Evolutionary conservation across 129 eudicot genomes (phyloP), one percentile per base, ranked within the genome.

Genomic region (Ambrosia trifida): DNA sequence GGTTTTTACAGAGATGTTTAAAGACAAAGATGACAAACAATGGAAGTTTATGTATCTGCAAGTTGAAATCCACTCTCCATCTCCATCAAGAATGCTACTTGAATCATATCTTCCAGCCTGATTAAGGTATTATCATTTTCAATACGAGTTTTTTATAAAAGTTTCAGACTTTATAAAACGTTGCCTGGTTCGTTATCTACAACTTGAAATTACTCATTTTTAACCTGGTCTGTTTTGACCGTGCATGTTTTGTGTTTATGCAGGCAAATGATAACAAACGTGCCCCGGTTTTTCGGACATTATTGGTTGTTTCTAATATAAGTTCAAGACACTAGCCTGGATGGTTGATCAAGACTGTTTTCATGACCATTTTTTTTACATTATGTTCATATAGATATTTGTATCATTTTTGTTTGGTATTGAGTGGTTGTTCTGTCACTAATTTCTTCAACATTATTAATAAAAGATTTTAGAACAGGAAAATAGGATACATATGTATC

Each of bases 41-140:
- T 93, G 98, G 98, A 93, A 93, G 84, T 94, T 83, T 73, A 86
- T 81, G 72, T 95, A 84, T 80, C 64, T 95, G 79, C 85, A 88
- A 73, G 97, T 95, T 11, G 96, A 90, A 56, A 82, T 95, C 64
- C 76, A 74, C 17, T 77, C 92, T 5, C 97, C 99, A 45, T 74
- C 91, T 11, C 96, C 84, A 3, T 79, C 91, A 65, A 86, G 82
- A 61, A 76, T 95, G 73, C 71, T 95, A 81, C 90, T 95, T 12
- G 98, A 94, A 81, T 94, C 98, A 56, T 93, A 85, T 68, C 66
- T 91, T 69, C 97, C 93, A 1, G 90, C 93, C 4, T 87, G 80
- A 86, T 70, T 30, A 52, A 51, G 61, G 41, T 28, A 57, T 57
- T 36, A 11, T 57, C 16, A 20, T 19, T 20, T 20, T 20, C 61